These are phyloP conservation scores for Metschnikowia lochheadii DNA, from an alignment of 805 yeast genomes.

Conservation along the genomic window DNA sequence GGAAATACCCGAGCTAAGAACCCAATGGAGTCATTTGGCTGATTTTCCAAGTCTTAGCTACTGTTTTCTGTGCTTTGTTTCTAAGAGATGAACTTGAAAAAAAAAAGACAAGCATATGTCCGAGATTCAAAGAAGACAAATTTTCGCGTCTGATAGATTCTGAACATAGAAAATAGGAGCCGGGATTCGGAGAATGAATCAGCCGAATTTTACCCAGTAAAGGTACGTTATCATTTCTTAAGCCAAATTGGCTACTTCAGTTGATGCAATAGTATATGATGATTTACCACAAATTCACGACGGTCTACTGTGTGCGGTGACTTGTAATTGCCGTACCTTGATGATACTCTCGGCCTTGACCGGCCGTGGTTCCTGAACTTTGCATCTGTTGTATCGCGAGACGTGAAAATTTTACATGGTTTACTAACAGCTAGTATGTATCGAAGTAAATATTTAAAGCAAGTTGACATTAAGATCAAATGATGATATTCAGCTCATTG, in stretches of 20 bases:
- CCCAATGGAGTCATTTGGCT: slow-evolving; percentile 1
- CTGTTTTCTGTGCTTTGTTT: slow-evolving; percentile 16
- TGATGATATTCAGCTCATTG: slow-evolving; percentile 16
- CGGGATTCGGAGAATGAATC: slow-evolving; percentile 17
- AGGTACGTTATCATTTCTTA: slow-evolving; percentile 14
- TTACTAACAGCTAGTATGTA: slow-evolving; percentile 7
- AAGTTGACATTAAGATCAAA: not conserved
- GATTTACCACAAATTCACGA: slow-evolving; percentile 48
- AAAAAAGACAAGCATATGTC: slow-evolving; percentile 98
- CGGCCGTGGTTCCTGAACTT: slow-evolving; percentile 48
- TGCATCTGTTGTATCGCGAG: not conserved
- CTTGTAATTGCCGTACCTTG: slow-evolving; percentile 43
- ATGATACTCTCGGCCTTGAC: slow-evolving; percentile 47
- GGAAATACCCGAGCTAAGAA: not conserved
- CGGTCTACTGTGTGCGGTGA: slow-evolving; percentile 48
- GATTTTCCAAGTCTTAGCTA: slow-evolving; percentile 12
- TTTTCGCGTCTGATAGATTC: slow-evolving; percentile 45
- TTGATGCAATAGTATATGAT: slow-evolving; percentile 33
- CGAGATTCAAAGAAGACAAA: slow-evolving; percentile 65
- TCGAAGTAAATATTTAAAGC: not conserved
- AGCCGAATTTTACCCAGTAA: slow-evolving; percentile 5
- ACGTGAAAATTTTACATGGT: not conserved
- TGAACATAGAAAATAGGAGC: slow-evolving; percentile 20
- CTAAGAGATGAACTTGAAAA: slow-evolving; percentile 65
- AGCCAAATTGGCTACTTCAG: not conserved